Base-by-base conservation (phyloP, 495 filamentous ascomycete genomes). In the Xylaria bambusicola region DNA sequence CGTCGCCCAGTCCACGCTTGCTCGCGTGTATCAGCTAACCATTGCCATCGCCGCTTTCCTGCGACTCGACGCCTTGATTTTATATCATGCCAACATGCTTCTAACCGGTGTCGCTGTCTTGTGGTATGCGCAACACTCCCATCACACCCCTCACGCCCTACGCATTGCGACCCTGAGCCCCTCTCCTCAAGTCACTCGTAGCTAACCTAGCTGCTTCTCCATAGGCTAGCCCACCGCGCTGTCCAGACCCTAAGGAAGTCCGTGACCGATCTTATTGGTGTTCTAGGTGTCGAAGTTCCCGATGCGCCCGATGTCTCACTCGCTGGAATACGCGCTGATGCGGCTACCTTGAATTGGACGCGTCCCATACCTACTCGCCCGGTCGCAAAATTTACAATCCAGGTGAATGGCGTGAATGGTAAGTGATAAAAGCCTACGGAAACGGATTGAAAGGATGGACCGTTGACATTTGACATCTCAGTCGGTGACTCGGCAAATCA, bases 361-460 rank as follows among this genome's bases (percentile, higher is more conserved):
- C 82, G 89, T 50, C 87, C 89, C 1, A 86, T 89, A 41, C 82
- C 86, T 66, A 87, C 86, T 53, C 87, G 89, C 57, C 87, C 89
- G 12, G 88, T 93, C 51, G 80, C 88, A 13, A 94, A 92, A 75
- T 91, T 96, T 69, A 83, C 93, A 21, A 92, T 98, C 36, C 90
- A 95, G 64, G 86, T 97, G 54, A 98, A 98, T 68, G 93, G 93
- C 33, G 86, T 91, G 33, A 92, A 92, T 76, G 90, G 92, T 95
- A 73, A 73, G 82, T 75, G 20, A 40, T 12, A 40, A 26, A 20
- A 23, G 21, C 23, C n/a, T 9, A 13, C n/a, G 9, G 29, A 20
- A 49, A 5, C 6, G 9, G 1, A 21, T n/a, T 56, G 27, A 41
- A 45, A 42, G 49, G 24, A 46, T 48, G 21, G 18, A 44, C 46